Evolutionary conservation across 495 filamentous ascomycete species (phyloP).

Genomic region (Tuber microsphaerosporum): DNA sequence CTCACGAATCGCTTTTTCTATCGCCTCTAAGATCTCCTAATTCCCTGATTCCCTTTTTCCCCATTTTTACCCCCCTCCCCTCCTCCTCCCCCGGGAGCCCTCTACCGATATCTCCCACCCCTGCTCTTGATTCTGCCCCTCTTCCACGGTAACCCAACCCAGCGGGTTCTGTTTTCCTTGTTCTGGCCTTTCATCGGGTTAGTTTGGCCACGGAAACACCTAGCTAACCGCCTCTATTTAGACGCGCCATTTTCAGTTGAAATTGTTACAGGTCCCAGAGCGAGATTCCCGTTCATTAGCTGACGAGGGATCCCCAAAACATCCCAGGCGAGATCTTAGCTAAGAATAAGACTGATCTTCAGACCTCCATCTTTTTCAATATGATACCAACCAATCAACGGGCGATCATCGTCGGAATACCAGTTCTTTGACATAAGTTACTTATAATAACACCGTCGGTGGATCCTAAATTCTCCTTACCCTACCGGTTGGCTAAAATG

Average conservation of each 20-base stretch:
- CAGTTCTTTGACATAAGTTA: too few relatives aligned
- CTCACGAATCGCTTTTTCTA: background rate
- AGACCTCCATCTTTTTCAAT: background rate
- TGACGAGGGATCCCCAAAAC: background rate
- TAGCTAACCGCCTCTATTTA: background rate
- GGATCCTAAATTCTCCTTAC: background rate
- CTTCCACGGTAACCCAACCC: background rate
- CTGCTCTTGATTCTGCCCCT: background rate
- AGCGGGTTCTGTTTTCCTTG: background rate
- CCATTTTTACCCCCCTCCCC: background rate
- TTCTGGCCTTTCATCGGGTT: background rate
- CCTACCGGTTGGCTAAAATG: background rate
- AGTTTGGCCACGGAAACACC: background rate
- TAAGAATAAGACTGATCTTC: slow-evolving; percentile 1
- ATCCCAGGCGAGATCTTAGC: background rate
- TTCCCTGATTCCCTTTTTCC: background rate
- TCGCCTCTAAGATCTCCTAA: background rate
- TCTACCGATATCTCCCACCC: background rate
- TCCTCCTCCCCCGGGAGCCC: too few relatives aligned
- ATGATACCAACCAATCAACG: background rate
- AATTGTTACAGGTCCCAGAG: background rate
- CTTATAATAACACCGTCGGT: background rate
- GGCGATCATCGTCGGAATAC: background rate
- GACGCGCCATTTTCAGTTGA: background rate
- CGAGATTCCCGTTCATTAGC: background rate